These are phyloP conservation scores for Zasmidium angulare DNA, from an alignment of 2,329 filamentous ascomycete genomes.

Conservation along the genomic window DNA sequence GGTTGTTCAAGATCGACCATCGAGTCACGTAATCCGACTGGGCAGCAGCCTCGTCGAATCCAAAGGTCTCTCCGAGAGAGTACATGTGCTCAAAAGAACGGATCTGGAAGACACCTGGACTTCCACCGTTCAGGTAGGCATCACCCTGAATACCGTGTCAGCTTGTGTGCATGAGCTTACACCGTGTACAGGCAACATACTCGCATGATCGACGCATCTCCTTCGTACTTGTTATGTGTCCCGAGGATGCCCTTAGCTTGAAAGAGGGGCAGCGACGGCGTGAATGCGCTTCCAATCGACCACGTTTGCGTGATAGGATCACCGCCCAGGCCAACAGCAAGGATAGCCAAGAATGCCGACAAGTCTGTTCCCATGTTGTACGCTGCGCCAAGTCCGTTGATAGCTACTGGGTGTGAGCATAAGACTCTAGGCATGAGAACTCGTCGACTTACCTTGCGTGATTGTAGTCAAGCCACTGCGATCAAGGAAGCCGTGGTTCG, in stretches of 20 bases:
- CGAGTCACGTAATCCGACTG: conserved; percentile 12
- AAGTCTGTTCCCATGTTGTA: conserved; percentile 33
- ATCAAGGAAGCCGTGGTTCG: conserved; percentile 27
- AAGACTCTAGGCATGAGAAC: too few relatives aligned
- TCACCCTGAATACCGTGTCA: too few relatives aligned
- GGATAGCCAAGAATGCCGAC: conserved; percentile 29
- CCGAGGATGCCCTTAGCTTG: conserved; percentile 23
- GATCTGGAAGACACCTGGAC: conserved; percentile 19
- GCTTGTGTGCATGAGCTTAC: too few relatives aligned
- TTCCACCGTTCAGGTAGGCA: conserved; percentile 22
- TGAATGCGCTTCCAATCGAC: conserved; percentile 30
- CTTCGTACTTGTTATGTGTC: conserved; percentile 37
- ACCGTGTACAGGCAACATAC: too few relatives aligned
- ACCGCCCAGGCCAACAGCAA: conserved; percentile 27
- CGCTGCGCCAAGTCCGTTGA: conserved; percentile 22
- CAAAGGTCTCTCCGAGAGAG: conserved; percentile 9
- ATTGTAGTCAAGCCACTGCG: conserved; percentile 5
- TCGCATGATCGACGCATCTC: conserved; percentile 28
- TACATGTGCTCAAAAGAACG: conserved; percentile 2
- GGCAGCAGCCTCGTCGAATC: conserved; percentile 12
- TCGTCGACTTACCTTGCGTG: too few relatives aligned
- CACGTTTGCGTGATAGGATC: conserved; percentile 18
- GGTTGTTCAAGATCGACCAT: conserved; percentile 29
- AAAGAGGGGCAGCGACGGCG: conserved; percentile 15
- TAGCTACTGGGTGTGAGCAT: too few relatives aligned